phyloP scores from a whole-genome alignment of 495 filamentous ascomycete genomes.

The Chlorociboria aeruginascens region DNA sequence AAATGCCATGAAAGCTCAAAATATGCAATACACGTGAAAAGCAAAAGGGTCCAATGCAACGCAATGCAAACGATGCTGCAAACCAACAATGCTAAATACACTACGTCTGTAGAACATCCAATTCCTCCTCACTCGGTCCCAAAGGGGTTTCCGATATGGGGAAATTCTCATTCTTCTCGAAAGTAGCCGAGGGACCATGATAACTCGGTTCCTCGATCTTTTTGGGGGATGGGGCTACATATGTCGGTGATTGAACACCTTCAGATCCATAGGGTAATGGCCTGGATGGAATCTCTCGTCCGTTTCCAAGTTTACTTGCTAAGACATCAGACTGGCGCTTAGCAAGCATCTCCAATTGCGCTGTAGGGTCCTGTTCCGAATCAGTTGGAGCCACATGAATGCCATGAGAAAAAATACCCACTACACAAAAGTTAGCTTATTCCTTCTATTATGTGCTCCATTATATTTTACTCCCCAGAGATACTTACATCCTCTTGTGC shows the following conservation, averaged over 20 bases:
- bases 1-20: too few relatives aligned
- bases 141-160: slow-evolving; percentile 24
- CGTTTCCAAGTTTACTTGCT: slow-evolving; percentile 29
- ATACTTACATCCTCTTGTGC: slow-evolving; percentile 51
- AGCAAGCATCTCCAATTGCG: slow-evolving; percentile 56
- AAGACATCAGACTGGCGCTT: slow-evolving; percentile 48
- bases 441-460: not conserved
- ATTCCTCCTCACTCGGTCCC: slow-evolving; percentile 29
- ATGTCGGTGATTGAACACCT: slow-evolving; percentile 30
- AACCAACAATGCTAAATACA: too few relatives aligned
- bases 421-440: slow-evolving; percentile 16
- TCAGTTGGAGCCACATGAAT: slow-evolving; percentile 1
- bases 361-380: slow-evolving; percentile 51
- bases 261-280: slow-evolving; percentile 37
- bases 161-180: slow-evolving; percentile 35
- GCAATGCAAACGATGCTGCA: too few relatives aligned
- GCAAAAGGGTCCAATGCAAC: too few relatives aligned
- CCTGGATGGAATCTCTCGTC: slow-evolving; percentile 27
- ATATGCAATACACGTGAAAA: too few relatives aligned
- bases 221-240: slow-evolving; percentile 24
- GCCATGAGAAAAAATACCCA: too few relatives aligned
- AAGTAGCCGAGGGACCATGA: slow-evolving; percentile 29
- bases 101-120: slow-evolving; percentile 28
- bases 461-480: too few relatives aligned
- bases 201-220: slow-evolving; percentile 30